A percentile compares a stretch with the other conserved stretches of the same genome.
phyloP scores from a whole-genome alignment of 2,329 filamentous ascomycete species.

The Pseudopithomyces chartarum region DNA sequence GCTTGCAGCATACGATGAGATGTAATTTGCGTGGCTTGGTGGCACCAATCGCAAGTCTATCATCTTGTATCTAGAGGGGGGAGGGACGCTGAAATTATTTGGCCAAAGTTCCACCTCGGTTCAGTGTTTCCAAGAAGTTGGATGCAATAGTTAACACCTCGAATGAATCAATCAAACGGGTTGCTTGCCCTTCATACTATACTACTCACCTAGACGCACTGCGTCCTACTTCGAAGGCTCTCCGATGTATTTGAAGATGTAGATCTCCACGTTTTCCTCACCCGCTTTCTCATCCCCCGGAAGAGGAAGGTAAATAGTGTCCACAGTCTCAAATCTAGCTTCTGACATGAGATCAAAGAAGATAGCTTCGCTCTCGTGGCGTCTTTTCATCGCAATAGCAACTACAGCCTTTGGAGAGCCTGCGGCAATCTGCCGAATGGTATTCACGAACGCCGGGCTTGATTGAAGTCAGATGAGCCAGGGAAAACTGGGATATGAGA shows the following conservation, averaged over 20 bases:
- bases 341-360: constrained; percentile 64
- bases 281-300: constrained; percentile 32
- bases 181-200: no score
- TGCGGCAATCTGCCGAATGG: constrained; percentile 55
- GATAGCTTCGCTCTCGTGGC: constrained; percentile 67
- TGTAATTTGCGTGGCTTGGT: no score
- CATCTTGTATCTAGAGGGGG: neutral
- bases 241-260: constrained; percentile 19
- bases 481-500: neutral
- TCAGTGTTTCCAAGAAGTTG: no score
- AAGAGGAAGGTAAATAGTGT: constrained; percentile 20
- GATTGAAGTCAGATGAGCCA: neutral
- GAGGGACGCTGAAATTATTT: no score
- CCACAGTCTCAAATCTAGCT: constrained; percentile 30
- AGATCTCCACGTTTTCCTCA: constrained; percentile 33
- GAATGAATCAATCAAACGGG: no score
- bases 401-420: constrained; percentile 57
- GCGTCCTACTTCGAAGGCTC: no score
- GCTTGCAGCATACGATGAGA: no score
- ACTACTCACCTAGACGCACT: no score
- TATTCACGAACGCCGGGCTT: constrained; percentile 65
- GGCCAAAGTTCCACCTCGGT: no score
- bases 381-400: constrained; percentile 68
- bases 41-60: neutral
- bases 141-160: no score